Percentiles rank a stretch among this genome's conserved stretches.
Conservation (phyloP, 192 early-diverging fungal genomes). For the Anaeromyces robustus region DNA sequence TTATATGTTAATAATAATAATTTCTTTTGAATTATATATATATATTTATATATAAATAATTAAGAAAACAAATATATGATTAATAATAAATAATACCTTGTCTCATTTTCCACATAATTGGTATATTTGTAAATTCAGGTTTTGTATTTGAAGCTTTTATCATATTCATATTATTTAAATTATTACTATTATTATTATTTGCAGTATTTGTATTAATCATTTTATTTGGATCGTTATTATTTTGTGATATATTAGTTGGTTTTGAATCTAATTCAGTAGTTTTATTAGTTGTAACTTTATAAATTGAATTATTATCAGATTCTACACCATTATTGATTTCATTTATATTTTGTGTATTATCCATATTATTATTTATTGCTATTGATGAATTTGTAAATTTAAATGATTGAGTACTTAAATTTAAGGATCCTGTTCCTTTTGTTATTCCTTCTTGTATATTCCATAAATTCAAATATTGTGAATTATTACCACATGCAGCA, state of each 20-base stretch:
- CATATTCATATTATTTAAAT: not conserved
- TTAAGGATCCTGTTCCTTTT: slow-evolving; percentile 9
- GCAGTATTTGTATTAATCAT: no score
- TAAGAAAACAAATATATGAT: no score
- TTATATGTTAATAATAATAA: no score
- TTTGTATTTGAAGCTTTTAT: not conserved
- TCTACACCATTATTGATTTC: not conserved
- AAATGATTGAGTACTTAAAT: slow-evolving; percentile 21
- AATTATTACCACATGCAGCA: slow-evolving; percentile 36
- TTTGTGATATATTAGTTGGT: not conserved
- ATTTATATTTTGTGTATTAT: not conserved
- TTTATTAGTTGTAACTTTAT: not conserved
- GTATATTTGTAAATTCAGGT: not conserved
- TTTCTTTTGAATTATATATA: no score
- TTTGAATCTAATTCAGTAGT: not conserved
- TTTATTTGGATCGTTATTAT: no score
- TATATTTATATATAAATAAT: not conserved
- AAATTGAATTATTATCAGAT: not conserved
- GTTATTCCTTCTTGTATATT: slow-evolving; percentile 43
- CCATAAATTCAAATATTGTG: slow-evolving; percentile 35
- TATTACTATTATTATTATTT: not conserved
- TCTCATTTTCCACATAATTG: not conserved
- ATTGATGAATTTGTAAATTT: slow-evolving; percentile 25
- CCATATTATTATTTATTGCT: not conserved
- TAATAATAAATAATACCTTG: not conserved